Evolutionary conservation across 306 rosid species (phyloP).

Genomic region (Inga oerstediana): DNA sequence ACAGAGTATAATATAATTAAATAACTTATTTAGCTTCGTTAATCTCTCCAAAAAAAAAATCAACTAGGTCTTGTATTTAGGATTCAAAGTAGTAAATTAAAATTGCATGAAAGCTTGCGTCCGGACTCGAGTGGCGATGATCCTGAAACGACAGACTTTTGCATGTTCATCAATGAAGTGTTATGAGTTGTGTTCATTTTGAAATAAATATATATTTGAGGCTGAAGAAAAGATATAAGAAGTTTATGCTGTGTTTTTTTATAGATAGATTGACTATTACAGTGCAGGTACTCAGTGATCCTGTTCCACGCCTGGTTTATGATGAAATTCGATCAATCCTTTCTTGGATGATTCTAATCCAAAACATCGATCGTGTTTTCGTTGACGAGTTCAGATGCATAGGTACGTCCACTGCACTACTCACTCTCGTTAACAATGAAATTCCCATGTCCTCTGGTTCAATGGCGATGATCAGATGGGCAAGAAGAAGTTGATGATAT

Average conservation of each 20-base stretch:
- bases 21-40: too few relatives aligned
- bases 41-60: too few relatives aligned
- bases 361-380: slow-evolving; percentile 68
- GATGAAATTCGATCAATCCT: slow-evolving; percentile 91
- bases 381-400: slow-evolving; percentile 96
- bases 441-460: background rate
- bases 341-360: slow-evolving; percentile 63
- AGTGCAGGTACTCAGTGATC: slow-evolving; percentile 95
- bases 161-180: slow-evolving; percentile 90
- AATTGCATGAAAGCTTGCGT: slow-evolving; percentile 94
- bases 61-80: too few relatives aligned
- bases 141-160: slow-evolving; percentile 79
- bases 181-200: slow-evolving; percentile 61
- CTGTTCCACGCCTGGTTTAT: slow-evolving; percentile 86
- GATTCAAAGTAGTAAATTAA: accelerated
- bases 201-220: slow-evolving; percentile 18
- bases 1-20: too few relatives aligned
- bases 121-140: slow-evolving; percentile 91
- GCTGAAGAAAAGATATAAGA: slow-evolving; percentile 8
- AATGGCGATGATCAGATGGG: too few relatives aligned
- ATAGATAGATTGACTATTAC: slow-evolving; percentile 39
- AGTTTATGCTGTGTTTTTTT: slow-evolving; percentile 11
- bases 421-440: background rate
- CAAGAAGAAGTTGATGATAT: too few relatives aligned
- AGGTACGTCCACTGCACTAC: slow-evolving; percentile 46